These are phyloP conservation scores for Hansenula sp. DNA, from an alignment of 1,139 yeast genomes.

Conservation along the genomic window DNA sequence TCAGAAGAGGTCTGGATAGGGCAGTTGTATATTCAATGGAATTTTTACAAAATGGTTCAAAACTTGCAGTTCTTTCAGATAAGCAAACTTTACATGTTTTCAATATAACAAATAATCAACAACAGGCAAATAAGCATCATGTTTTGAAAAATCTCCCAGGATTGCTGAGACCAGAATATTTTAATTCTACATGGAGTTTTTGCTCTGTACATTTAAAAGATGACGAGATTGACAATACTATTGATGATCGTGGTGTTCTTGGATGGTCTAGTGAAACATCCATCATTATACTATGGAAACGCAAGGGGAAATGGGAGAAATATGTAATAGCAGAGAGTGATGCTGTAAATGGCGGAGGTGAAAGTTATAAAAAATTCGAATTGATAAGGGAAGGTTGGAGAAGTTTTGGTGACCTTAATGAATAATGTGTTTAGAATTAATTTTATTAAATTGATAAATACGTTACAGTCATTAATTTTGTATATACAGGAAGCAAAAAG, in stretches of 20 bases:
- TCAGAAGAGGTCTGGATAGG: constrained; percentile 82
- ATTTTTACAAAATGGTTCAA: constrained; percentile 71
- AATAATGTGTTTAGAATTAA: not conserved
- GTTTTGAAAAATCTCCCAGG: constrained; percentile 63
- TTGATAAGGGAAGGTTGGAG: constrained; percentile 78
- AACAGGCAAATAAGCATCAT: constrained; percentile 55
- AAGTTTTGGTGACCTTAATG: constrained; percentile 36
- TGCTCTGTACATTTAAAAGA: constrained; percentile 66
- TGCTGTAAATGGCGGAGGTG: constrained; percentile 17
- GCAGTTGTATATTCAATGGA: constrained; percentile 81
- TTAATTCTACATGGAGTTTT: constrained; percentile 86
- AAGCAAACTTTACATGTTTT: constrained; percentile 86
- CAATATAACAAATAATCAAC: constrained; percentile 37
- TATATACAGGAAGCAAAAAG: not conserved
- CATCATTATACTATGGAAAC: constrained; percentile 68
- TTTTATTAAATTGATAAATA: no score
- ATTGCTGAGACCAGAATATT: constrained; percentile 61
- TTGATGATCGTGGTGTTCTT: constrained; percentile 55
- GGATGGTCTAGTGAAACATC: constrained; percentile 79
- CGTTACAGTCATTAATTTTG: not conserved
- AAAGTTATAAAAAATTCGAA: constrained; percentile 42
- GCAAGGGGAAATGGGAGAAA: constrained; percentile 78
- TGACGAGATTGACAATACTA: constrained; percentile 22
- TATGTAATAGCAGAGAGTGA: constrained; percentile 59
- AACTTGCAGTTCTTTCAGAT: constrained; percentile 82